phyloP scores from a whole-genome alignment of 2,329 filamentous ascomycete genomes.

The Nothopassalora personata region DNA sequence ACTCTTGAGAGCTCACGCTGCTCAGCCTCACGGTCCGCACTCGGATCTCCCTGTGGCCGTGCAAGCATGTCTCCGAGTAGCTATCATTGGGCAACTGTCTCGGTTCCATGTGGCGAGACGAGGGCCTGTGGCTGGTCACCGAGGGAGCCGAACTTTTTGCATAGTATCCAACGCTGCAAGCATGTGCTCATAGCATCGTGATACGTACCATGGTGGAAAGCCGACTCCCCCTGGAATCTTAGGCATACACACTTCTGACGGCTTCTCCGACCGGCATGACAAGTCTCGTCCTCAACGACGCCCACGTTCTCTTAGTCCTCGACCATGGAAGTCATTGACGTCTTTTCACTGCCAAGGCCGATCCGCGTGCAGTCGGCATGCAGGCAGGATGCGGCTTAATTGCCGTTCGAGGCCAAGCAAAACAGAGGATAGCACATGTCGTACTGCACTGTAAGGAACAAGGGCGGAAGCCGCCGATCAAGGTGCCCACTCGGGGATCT shows the following conservation, averaged over 20 bases:
- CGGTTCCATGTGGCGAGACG: background rate
- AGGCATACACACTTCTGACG: background rate
- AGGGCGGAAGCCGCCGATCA: background rate
- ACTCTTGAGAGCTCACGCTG: too few species aligned
- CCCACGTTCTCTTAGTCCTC: background rate
- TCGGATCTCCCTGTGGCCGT: too few species aligned
- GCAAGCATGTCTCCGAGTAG: background rate
- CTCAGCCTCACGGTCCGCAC: too few species aligned
- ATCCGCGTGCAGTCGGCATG: background rate
- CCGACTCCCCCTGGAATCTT: background rate
- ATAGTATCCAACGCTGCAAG: too few species aligned
- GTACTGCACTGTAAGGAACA: background rate
- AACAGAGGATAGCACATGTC: background rate
- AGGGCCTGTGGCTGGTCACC: background rate
- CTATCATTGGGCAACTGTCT: background rate
- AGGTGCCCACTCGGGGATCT: background rate
- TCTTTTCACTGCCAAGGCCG: background rate
- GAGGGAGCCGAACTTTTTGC: background rate
- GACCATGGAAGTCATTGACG: background rate
- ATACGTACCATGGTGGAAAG: too few species aligned
- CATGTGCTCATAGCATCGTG: too few species aligned
- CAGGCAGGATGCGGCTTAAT: background rate
- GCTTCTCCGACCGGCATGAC: background rate
- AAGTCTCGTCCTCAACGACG: background rate
- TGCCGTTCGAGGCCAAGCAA: background rate